phyloP scores from a whole-genome alignment of 192 early-diverging fungal species.

The Backusella psychrophila region DNA sequence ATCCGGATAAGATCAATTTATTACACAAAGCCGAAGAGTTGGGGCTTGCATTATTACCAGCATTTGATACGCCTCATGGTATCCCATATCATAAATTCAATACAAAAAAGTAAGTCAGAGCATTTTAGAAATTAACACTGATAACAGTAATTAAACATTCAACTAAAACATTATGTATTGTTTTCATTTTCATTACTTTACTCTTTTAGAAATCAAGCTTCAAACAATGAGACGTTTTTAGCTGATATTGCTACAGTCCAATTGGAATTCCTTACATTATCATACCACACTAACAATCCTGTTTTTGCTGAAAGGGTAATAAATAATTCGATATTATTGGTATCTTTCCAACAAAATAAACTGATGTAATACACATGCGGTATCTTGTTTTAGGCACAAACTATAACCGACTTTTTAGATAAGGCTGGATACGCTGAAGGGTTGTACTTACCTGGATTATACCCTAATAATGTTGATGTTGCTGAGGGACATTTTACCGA shows the following conservation, averaged over 20 bases:
- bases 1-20: slow-evolving; percentile 30
- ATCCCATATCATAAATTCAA: slow-evolving; percentile 61
- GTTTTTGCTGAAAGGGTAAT: slow-evolving; percentile 58
- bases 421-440: background rate
- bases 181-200: background rate
- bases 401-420: slow-evolving; percentile 16
- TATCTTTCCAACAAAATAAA: background rate
- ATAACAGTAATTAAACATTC: background rate
- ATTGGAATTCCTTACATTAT: slow-evolving; percentile 80
- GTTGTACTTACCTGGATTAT: slow-evolving; percentile 49
- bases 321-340: background rate
- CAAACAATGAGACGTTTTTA: background rate
- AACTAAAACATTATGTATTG: background rate
- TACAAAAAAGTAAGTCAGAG: slow-evolving; percentile 25
- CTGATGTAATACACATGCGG: background rate
- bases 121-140: background rate
- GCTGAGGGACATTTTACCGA: slow-evolving; percentile 3
- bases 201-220: background rate
- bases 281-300: slow-evolving; percentile 66
- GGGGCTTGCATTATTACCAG: slow-evolving; percentile 60
- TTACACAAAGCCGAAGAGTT: slow-evolving; percentile 71
- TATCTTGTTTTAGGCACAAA: slow-evolving; percentile 10
- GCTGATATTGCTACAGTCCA: slow-evolving; percentile 45
- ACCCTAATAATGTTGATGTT: slow-evolving; percentile 48
- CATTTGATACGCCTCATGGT: slow-evolving; percentile 66